Conservation (phyloP, 2,329 filamentous ascomycete genomes). For the Colletotrichum brevisporum region DNA sequence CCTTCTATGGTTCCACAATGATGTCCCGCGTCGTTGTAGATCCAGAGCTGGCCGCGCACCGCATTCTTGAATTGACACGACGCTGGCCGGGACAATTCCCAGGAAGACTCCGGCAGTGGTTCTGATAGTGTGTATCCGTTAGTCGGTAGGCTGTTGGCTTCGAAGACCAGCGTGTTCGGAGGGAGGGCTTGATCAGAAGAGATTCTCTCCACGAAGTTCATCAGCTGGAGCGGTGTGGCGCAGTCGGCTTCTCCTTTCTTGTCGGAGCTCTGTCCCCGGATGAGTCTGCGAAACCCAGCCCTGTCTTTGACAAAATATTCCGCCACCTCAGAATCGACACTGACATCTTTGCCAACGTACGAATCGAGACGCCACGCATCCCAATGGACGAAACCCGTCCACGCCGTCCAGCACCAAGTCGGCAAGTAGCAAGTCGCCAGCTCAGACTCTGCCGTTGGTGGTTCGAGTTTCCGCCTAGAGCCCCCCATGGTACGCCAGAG, state of each 20-base stretch:
- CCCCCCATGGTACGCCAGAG: background rate
- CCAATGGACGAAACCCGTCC: background rate
- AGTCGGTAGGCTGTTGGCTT: fast-evolving
- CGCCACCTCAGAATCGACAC: background rate
- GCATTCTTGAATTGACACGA: background rate
- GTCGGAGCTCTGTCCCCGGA: background rate
- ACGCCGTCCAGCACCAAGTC: constrained; percentile 27
- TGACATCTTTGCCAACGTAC: constrained; percentile 6
- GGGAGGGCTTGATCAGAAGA: background rate
- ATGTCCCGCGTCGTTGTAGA: background rate
- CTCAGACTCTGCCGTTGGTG: fast-evolving
- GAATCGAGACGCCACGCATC: background rate
- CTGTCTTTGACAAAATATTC: background rate
- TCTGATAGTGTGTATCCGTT: background rate
- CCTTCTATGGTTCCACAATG: constrained; percentile 20
- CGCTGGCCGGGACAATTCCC: background rate
- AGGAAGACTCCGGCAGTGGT: background rate
- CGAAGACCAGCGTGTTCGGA: background rate
- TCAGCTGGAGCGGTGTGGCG: background rate
- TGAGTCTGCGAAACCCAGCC: background rate
- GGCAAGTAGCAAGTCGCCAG: background rate
- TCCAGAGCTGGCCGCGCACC: background rate
- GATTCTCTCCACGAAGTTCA: fast-evolving
- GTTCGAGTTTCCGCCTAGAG: background rate
- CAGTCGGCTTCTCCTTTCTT: background rate